Evolutionary conservation across 2,329 filamentous ascomycete genomes (phyloP).

Genomic region (Alternaria gansuensis): DNA sequence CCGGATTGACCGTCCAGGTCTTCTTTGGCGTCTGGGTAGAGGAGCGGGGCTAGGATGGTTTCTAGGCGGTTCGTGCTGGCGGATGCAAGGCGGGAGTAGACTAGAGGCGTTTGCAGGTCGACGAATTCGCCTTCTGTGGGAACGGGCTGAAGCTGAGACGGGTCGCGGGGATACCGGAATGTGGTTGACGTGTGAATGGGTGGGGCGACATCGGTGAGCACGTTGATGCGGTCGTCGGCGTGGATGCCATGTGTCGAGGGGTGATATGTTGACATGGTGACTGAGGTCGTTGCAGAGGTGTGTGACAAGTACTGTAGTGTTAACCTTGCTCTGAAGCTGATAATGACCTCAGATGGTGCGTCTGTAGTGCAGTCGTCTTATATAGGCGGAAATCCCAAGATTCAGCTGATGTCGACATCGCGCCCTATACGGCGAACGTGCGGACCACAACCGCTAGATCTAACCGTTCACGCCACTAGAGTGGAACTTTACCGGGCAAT

Average conservation of each 20-base stretch:
- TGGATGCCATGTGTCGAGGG: conserved; percentile 79
- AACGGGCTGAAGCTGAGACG: conserved; percentile 67
- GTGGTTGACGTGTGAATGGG: conserved; percentile 91
- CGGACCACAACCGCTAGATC: conserved; percentile 13
- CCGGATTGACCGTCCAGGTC: conserved; percentile 24
- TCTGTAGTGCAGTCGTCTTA: neutral
- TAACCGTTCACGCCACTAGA: conserved; percentile 16
- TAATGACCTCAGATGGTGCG: neutral
- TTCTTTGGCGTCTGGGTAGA: conserved; percentile 62
- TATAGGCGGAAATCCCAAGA: neutral
- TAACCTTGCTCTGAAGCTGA: neutral
- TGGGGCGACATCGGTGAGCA: conserved; percentile 81
- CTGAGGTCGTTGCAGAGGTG: neutral
- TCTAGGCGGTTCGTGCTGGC: conserved; percentile 89
- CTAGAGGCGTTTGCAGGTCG: conserved; percentile 45
- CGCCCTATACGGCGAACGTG: conserved; percentile 23
- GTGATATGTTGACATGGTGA: conserved; percentile 45
- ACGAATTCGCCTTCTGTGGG: conserved; percentile 55
- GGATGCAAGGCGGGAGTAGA: conserved; percentile 82
- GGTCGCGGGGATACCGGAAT: conserved; percentile 80
- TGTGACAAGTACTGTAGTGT: neutral
- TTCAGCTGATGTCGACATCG: conserved; percentile 22
- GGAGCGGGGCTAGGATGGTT: conserved; percentile 76
- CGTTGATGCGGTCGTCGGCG: conserved; percentile 79
- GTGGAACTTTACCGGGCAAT: conserved; percentile 19